Conservation (phyloP, 2,329 filamentous ascomycete genomes). For the Bipolaris victoriae region DNA sequence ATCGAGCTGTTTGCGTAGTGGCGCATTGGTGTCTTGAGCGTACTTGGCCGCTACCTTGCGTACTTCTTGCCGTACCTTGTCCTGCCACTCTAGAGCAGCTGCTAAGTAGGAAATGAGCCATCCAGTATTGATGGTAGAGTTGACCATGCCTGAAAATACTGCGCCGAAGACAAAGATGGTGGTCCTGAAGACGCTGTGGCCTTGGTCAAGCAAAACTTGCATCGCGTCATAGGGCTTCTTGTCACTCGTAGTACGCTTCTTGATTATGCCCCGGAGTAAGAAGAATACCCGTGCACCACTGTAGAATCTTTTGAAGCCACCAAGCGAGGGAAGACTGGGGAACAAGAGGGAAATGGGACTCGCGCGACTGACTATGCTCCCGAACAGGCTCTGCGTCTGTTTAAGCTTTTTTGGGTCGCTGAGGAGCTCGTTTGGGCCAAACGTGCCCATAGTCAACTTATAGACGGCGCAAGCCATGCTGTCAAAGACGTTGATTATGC, state of each 20-base stretch:
- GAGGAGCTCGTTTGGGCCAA: constrained; percentile 62
- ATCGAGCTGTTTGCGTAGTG: constrained; percentile 50
- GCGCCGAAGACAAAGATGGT: constrained; percentile 59
- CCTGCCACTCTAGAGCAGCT: constrained; percentile 53
- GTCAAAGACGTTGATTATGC: constrained; percentile 61
- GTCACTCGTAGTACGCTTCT: constrained; percentile 53
- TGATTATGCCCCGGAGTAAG: constrained; percentile 57
- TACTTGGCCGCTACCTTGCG: constrained; percentile 54
- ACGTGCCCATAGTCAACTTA: constrained; percentile 63
- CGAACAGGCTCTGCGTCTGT: constrained; percentile 55
- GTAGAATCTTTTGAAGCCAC: constrained; percentile 53
- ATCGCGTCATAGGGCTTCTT: constrained; percentile 57
- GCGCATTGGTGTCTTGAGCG: constrained; percentile 42
- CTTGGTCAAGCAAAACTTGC: constrained; percentile 61
- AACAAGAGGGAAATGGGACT: constrained; percentile 59
- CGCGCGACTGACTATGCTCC: constrained; percentile 54
- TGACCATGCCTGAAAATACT: constrained; percentile 64
- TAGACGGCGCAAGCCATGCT: constrained; percentile 61
- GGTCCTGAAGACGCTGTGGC: constrained; percentile 54
- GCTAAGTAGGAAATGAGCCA: constrained; percentile 50
- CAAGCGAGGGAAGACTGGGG: constrained; percentile 58
- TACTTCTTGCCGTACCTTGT: constrained; percentile 56
- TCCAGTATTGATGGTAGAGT: constrained; percentile 62
- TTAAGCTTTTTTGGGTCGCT: constrained; percentile 52
- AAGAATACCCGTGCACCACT: constrained; percentile 57